Evolutionary conservation across 2,329 filamentous ascomycete genomes (phyloP).

Genomic region (Ampelomyces quisqualis): DNA sequence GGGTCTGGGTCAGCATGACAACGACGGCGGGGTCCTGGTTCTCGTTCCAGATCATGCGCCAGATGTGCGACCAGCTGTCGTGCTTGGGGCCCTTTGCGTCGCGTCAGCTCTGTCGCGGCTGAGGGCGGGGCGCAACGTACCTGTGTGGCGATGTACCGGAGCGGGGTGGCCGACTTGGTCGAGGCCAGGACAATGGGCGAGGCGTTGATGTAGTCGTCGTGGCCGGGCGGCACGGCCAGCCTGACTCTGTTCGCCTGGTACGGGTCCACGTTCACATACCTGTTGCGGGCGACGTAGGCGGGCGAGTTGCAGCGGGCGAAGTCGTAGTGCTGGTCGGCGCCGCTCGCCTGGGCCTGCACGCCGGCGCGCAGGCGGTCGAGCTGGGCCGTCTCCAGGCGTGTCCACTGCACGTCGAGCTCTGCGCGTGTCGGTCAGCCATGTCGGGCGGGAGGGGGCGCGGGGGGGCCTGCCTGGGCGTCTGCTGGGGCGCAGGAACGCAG

Average conservation of each 20-base stretch:
- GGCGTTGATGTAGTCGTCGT: constrained; percentile 57
- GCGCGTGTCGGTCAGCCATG: constrained; percentile 15
- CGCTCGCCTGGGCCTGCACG: constrained; percentile 24
- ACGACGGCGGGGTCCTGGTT: constrained; percentile 70
- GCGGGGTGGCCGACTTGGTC: constrained; percentile 43
- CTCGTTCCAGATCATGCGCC: constrained; percentile 93
- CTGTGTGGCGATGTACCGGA: constrained; percentile 86
- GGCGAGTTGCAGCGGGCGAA: constrained; percentile 62
- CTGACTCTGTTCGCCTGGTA: constrained; percentile 85
- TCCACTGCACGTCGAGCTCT: constrained; percentile 63
- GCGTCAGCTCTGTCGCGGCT: not conserved
- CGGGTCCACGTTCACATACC: constrained; percentile 86
- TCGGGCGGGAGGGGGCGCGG: constrained; percentile 27
- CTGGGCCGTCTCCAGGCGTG: constrained; percentile 63
- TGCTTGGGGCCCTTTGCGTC: constrained; percentile 71
- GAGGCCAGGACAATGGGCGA: constrained; percentile 49
- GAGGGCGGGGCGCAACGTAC: too few relatives aligned
- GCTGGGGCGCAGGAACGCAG: constrained; percentile 56
- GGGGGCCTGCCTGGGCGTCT: constrained; percentile 50
- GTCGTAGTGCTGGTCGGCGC: constrained; percentile 50
- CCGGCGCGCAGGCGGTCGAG: constrained; percentile 55
- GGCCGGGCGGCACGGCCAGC: constrained; percentile 71
- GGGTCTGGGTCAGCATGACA: constrained; percentile 90
- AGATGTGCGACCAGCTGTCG: constrained; percentile 76
- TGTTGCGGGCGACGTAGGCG: constrained; percentile 66